Percentiles rank a stretch among this genome's conserved stretches.
phyloP scores from a whole-genome alignment of 176 grass and related monocot species.

The Carex kokanica region DNA sequence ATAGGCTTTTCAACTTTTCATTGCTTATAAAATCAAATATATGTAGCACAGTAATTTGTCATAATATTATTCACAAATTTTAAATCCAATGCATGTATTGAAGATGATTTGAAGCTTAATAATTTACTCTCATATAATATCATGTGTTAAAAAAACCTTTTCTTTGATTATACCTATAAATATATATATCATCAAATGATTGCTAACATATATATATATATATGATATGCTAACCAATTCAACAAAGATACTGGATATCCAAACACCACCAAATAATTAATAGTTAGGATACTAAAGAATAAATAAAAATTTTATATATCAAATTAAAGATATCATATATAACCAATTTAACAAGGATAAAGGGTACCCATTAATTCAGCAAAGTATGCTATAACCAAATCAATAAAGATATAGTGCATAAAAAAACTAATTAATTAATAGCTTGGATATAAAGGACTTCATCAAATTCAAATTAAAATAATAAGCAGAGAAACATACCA shows the following conservation, averaged over 20 bases:
- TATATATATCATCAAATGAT: too few relatives aligned
- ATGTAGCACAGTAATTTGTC: too few relatives aligned
- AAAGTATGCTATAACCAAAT: background rate
- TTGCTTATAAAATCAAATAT: too few relatives aligned
- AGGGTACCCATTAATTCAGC: background rate
- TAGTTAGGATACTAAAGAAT: background rate
- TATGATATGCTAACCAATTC: background rate
- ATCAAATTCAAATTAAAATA: background rate
- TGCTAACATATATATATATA: too few relatives aligned
- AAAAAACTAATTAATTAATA: background rate
- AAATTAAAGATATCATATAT: background rate
- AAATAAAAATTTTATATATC: background rate
- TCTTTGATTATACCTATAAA: background rate
- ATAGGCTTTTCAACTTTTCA: too few relatives aligned
- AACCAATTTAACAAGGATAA: background rate
- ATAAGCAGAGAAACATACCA: slow-evolving; percentile 40
- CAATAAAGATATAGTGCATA: background rate
- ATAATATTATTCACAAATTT: too few relatives aligned
- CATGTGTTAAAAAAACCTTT: too few relatives aligned
- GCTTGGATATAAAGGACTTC: background rate
- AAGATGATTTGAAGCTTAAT: too few relatives aligned
- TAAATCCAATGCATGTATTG: too few relatives aligned
- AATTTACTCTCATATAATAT: too few relatives aligned
- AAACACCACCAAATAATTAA: background rate
- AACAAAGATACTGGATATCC: background rate